phyloP scores from a whole-genome alignment of 192 early-diverging fungal species.

The Podila epigama region DNA sequence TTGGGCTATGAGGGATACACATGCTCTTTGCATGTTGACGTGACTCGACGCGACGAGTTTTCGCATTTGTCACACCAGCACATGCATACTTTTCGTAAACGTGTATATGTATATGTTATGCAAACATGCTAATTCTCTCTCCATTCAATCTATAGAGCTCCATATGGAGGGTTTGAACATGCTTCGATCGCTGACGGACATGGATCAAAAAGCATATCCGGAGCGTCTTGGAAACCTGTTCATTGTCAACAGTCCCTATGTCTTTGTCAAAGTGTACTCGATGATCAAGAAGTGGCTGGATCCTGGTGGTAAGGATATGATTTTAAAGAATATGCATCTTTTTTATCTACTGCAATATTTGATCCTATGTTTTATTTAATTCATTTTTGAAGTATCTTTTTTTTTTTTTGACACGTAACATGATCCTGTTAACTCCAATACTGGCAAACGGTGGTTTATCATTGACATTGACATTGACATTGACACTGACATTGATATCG shows the following conservation, averaged over 20 bases:
- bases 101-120: too few relatives aligned
- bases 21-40: too few relatives aligned
- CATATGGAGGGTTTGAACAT: conserved; percentile 74
- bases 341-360: neutral
- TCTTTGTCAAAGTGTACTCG: conserved; percentile 87
- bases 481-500: too few relatives aligned
- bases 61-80: too few relatives aligned
- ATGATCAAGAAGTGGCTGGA: conserved; percentile 81
- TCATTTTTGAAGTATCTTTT: neutral
- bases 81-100: too few relatives aligned
- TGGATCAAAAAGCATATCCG: conserved; percentile 95
- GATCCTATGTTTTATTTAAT: neutral
- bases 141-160: conserved; percentile 45
- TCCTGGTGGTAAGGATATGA: conserved; percentile 66
- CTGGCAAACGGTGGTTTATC: too few relatives aligned
- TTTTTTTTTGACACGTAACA: too few relatives aligned
- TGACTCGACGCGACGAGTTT: too few relatives aligned
- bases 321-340: neutral
- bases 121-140: neutral
- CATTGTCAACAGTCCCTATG: conserved; percentile 91
- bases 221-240: conserved; percentile 92
- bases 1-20: too few relatives aligned
- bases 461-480: too few relatives aligned
- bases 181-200: conserved; percentile 75
- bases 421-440: too few relatives aligned